A percentile compares a stretch with the other conserved stretches of the same genome.
Evolutionary conservation across 1,284 basidiomycete genomes (phyloP).

Genomic region (Waitea zeae): DNA sequence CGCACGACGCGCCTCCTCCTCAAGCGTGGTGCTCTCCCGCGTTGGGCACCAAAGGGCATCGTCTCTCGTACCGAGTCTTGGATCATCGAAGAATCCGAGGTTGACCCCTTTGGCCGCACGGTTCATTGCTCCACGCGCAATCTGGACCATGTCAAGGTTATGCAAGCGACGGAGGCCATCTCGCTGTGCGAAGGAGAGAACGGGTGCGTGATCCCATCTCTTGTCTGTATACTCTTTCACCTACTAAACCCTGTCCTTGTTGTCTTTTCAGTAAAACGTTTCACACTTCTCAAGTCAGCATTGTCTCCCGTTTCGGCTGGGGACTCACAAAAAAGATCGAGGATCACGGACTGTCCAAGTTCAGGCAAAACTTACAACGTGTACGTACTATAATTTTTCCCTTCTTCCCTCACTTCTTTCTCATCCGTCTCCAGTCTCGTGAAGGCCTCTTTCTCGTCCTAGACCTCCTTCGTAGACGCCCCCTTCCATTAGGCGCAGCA

Average conservation of each 20-base stretch:
- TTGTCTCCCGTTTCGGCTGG: slow-evolving; percentile 69
- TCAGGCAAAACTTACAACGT: slow-evolving; percentile 64
- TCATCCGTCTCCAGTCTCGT: slow-evolving; percentile 39
- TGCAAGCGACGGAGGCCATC: slow-evolving; percentile 65
- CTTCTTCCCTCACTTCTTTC: slow-evolving; percentile 5
- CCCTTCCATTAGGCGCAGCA: too few relatives aligned
- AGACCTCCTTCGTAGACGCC: slow-evolving; percentile 36
- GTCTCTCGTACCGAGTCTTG: slow-evolving; percentile 63
- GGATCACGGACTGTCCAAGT: slow-evolving; percentile 54
- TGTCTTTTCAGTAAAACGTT: slow-evolving; percentile 37
- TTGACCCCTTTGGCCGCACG: slow-evolving; percentile 57
- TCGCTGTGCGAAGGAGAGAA: slow-evolving; percentile 41
- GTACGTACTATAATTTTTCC: slow-evolving; percentile 21
- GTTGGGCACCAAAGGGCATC: slow-evolving; percentile 79
- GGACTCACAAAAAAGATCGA: slow-evolving; percentile 67
- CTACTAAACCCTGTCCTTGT: too few relatives aligned
- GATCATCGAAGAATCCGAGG: slow-evolving; percentile 85
- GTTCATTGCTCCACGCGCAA: slow-evolving; percentile 62
- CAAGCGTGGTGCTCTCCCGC: slow-evolving; percentile 79
- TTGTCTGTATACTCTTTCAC: not conserved
- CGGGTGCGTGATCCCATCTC: slow-evolving; percentile 26
- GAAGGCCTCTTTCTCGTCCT: slow-evolving; percentile 66
- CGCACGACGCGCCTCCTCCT: slow-evolving; percentile 82
- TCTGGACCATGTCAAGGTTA: slow-evolving; percentile 70
- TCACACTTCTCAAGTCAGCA: slow-evolving; percentile 60